Evolutionary conservation across 2,329 filamentous ascomycete species (phyloP).

Genomic region (Aspergillus latus): DNA sequence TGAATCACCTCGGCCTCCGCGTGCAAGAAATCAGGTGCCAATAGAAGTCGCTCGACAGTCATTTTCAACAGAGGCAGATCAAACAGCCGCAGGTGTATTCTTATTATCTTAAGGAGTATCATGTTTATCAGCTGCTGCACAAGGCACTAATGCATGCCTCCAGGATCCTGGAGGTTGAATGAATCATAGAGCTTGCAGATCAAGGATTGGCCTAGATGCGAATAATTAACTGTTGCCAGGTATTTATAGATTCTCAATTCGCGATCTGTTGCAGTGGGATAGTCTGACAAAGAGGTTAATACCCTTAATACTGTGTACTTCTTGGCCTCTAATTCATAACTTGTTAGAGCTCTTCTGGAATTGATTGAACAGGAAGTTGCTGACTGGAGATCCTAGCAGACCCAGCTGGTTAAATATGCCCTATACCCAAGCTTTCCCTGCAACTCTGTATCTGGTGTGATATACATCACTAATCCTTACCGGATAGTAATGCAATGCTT

Average conservation of each 20-base stretch:
- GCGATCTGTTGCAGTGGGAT: conserved; percentile 22
- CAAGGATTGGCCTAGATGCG: conserved; percentile 26
- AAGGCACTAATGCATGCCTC: conserved; percentile 30
- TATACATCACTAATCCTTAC: conserved; percentile 41
- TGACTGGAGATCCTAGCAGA: conserved; percentile 37
- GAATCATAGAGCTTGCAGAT: conserved; percentile 34
- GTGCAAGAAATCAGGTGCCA: conserved; percentile 2
- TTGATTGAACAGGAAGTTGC: neutral
- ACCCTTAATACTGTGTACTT: conserved; percentile 26
- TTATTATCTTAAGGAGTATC: conserved; percentile 33
- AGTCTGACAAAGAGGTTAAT: conserved; percentile 22
- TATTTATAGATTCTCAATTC: conserved; percentile 31
- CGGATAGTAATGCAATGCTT: conserved; percentile 40
- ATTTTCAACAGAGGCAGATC: neutral
- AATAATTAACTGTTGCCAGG: conserved; percentile 24
- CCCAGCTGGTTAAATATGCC: conserved; percentile 46
- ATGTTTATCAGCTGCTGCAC: conserved; percentile 33
- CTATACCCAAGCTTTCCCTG: conserved; percentile 44
- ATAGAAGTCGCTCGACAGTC: conserved; percentile 1
- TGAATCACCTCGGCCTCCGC: conserved; percentile 1
- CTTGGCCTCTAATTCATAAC: neutral
- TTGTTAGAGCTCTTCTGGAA: neutral
- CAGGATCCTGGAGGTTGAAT: conserved; percentile 29
- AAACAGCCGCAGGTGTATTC: neutral
- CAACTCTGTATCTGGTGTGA: conserved; percentile 14